phyloP scores from a whole-genome alignment of 352 stramenopile genomes.

The Peronosclerospora sorghi region DNA sequence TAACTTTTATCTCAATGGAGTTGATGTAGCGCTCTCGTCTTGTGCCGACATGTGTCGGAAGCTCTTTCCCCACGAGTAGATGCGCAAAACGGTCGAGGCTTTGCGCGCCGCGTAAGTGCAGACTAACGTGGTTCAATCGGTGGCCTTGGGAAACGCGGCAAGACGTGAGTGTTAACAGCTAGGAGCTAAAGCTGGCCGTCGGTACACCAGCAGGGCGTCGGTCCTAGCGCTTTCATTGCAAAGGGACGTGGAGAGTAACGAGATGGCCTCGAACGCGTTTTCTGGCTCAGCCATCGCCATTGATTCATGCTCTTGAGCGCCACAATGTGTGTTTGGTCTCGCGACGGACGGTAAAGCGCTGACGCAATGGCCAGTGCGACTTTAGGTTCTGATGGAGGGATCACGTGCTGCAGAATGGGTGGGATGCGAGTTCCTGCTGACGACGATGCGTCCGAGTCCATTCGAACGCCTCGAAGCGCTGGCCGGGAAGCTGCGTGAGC shows the following conservation, averaged over 20 bases:
- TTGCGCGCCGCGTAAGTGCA: too few species aligned
- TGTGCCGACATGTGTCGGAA: too few species aligned
- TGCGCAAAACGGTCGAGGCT: too few species aligned
- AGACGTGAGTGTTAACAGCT: too few species aligned
- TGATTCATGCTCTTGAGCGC: conserved; percentile 34
- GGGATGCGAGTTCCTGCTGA: conserved; percentile 48
- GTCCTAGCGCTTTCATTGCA: conserved; percentile 62
- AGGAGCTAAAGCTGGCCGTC: too few species aligned
- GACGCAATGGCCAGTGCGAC: conserved; percentile 51
- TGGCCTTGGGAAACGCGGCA: too few species aligned
- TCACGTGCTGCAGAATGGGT: conserved; percentile 22
- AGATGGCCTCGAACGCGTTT: conserved; percentile 28
- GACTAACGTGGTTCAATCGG: too few species aligned
- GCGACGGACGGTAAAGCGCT: conserved; percentile 66
- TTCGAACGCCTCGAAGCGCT: conserved; percentile 48
- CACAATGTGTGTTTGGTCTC: conserved; percentile 69
- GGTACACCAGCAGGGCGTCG: too few species aligned
- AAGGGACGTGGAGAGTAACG: conserved; percentile 35
- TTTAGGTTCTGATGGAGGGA: conserved; percentile 46
- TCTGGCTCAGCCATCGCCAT: conserved; percentile 36
- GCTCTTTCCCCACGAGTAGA: too few species aligned
- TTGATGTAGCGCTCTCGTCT: too few species aligned
- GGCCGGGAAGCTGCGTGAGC: conserved; percentile 44
- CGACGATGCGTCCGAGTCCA: conserved; percentile 45
- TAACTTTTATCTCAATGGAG: too few species aligned